Conservation (phyloP, 495 filamentous ascomycete species). For the Patellaria atrata region DNA sequence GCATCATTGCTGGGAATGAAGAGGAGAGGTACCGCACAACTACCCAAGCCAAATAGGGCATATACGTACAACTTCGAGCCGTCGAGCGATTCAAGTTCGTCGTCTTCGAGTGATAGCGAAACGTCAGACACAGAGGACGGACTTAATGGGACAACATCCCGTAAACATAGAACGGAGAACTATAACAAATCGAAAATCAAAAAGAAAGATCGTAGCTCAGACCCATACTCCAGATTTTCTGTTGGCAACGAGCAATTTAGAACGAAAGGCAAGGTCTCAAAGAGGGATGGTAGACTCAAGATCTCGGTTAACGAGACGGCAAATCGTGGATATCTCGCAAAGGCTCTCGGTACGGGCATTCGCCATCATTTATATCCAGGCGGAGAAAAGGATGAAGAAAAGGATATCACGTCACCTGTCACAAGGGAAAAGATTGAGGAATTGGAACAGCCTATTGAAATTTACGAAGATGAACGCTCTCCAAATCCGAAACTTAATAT, state of each 20-base stretch:
- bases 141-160: not conserved
- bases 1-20: constrained; percentile 5
- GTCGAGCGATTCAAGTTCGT: constrained; percentile 10
- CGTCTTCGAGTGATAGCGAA: constrained; percentile 4
- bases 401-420: constrained; percentile 1
- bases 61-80: constrained; percentile 15
- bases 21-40: not conserved
- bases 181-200: not conserved
- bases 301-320: constrained; percentile 56
- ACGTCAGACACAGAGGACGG: not conserved
- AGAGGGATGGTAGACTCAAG: constrained; percentile 52
- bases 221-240: constrained; percentile 28
- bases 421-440: constrained; percentile 2
- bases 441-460: constrained; percentile 7
- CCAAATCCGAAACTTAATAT: constrained; percentile 42
- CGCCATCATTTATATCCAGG: constrained; percentile 25
- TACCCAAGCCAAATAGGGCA: not conserved
- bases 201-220: constrained; percentile 1
- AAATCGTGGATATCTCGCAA: constrained; percentile 51
- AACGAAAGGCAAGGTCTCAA: constrained; percentile 50
- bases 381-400: constrained; percentile 1
- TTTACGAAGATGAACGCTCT: constrained; percentile 14
- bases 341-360: constrained; percentile 48
- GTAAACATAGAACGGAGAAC: not conserved
- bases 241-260: constrained; percentile 50